Conservation (phyloP, 306 rosid genomes). For the Cucurbita argyrosperma region DNA sequence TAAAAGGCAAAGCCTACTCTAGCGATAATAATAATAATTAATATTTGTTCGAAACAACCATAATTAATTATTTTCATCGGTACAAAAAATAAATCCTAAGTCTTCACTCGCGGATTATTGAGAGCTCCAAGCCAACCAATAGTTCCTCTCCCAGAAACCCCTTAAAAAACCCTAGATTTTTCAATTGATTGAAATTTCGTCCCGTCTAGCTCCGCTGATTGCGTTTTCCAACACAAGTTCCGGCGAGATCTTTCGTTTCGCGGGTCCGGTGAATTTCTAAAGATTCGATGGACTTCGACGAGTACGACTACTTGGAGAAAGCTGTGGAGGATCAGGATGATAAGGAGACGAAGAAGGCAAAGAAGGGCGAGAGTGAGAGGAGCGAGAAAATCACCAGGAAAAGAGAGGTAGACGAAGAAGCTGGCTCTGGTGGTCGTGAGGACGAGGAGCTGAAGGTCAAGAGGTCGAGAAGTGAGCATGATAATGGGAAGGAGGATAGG, state of each 20-base stretch:
- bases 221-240: background rate
- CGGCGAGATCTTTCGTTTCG: background rate
- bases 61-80: background rate
- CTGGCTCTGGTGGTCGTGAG: slow-evolving; percentile 11
- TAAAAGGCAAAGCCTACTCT: too few relatives aligned
- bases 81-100: background rate
- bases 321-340: slow-evolving; percentile 75
- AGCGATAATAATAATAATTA: too few relatives aligned
- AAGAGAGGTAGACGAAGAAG: slow-evolving; percentile 49
- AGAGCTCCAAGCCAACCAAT: background rate
- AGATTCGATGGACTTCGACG: slow-evolving; percentile 73
- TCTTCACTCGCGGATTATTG: slow-evolving; percentile 1
- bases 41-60: too few relatives aligned
- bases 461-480: slow-evolving; percentile 45
- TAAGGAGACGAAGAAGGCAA: slow-evolving; percentile 34
- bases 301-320: slow-evolving; percentile 92
- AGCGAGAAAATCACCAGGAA: slow-evolving; percentile 48
- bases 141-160: slow-evolving; percentile 2
- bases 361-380: slow-evolving; percentile 42
- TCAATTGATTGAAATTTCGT: background rate
- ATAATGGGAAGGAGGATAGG: slow-evolving; percentile 48
- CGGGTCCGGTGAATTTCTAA: slow-evolving; percentile 9
- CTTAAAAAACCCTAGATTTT: slow-evolving; percentile 7
- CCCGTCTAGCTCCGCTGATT: background rate
- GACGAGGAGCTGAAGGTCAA: slow-evolving; percentile 45